Evolutionary conservation across 495 filamentous ascomycete species (phyloP), one percentile per base, ranked within the genome.

Genomic region (Podospora didyma): DNA sequence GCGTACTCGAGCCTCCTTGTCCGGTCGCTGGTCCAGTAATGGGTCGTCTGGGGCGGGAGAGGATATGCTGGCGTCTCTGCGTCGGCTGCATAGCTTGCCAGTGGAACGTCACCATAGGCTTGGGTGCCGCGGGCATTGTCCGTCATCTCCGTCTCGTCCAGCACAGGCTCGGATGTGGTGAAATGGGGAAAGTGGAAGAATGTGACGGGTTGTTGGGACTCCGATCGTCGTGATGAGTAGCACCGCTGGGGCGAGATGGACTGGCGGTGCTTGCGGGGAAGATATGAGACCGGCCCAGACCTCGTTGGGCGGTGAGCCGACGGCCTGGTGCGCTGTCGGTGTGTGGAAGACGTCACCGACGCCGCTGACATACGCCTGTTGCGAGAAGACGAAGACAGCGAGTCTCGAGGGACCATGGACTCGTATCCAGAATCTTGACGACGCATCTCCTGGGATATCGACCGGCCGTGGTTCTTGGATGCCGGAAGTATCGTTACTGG

Each of bases 11-110:
- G 65, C 16, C 79, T 62, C 10, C 80, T 73, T 4, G 79, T 81
- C 41, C 72, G 69, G 58, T 81, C 79, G 52, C 76, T 80, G 3
- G 77, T 81, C 79, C 79, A 83, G 60, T 83, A 83, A 49, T 80
- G 77, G 2, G 75, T 75, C n/a, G 79, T 83, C 47, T 79, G 73
- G 19, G 80, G 80, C 3, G 78, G 80, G 0, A 70, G 64, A 22
- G 67, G 67, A 31, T 70, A 64, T 2, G 62, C 41, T 0, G 56
- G 53, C 1, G 59, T 48, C 35, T 71, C 62, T 7, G 58, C 44
- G 7, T 22, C 49, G 19, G 56, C 47, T 6, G 65, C 61, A 10
- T 55, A 48, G 22, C 31, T 56, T 0, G n/a, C n/a, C n/a, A n/a
- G n/a, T n/a, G 62, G 56, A 16, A 37, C 56, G 19, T 54, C 14